These are phyloP conservation scores for Hypoxylon sp. DNA, from an alignment of 2,329 filamentous ascomycete species.

Conservation along the genomic window DNA sequence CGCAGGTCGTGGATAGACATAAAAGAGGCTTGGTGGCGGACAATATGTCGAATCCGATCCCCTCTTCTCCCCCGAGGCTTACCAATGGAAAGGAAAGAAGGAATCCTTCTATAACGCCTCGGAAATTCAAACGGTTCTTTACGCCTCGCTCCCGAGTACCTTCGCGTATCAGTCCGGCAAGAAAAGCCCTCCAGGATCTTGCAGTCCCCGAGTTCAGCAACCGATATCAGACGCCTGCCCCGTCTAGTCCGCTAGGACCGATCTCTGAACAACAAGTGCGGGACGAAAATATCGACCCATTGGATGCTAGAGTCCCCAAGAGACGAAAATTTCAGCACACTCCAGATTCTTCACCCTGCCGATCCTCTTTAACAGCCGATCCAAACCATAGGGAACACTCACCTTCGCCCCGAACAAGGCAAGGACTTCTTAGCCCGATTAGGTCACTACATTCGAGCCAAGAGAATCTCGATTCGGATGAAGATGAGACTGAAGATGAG, in stretches of 20 bases:
- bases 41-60: conserved; percentile 40
- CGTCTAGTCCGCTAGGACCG: conserved; percentile 59
- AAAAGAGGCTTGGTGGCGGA: conserved; percentile 20
- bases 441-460: conserved; percentile 54
- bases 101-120: conserved; percentile 68
- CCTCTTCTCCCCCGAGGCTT: conserved; percentile 50
- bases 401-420: conserved; percentile 30
- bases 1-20: conserved; percentile 11
- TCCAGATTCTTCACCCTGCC: conserved; percentile 58
- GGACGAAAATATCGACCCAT: conserved; percentile 43
- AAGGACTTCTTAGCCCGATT: conserved; percentile 59
- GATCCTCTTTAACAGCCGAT: conserved; percentile 48
- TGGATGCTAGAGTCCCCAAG: conserved; percentile 53
- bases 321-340: conserved; percentile 59
- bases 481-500: conserved; percentile 56
- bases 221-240: conserved; percentile 58
- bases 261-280: conserved; percentile 50
- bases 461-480: conserved; percentile 53
- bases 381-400: conserved; percentile 18
- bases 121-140: conserved; percentile 69
- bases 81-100: conserved; percentile 62
- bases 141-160: conserved; percentile 63
- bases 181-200: conserved; percentile 60
- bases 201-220: conserved; percentile 59
- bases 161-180: conserved; percentile 57